Evolutionary conservation across 1,139 yeast genomes (phyloP).

Genomic region (Zygosaccharomyces sapae): DNA sequence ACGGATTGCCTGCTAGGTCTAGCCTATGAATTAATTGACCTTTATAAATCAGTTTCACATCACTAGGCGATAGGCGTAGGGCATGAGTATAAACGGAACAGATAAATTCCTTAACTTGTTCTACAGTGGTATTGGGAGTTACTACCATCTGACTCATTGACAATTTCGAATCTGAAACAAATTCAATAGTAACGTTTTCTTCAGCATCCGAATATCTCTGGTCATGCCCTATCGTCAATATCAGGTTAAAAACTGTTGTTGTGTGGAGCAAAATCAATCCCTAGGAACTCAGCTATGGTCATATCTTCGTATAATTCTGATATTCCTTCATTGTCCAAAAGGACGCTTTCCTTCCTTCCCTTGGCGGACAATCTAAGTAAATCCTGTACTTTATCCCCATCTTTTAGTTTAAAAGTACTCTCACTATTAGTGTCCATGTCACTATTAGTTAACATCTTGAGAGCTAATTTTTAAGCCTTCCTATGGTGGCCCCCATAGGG

Average conservation of each 20-base stretch:
- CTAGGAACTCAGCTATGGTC: conserved; percentile 23
- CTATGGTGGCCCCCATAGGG: conserved; percentile 17
- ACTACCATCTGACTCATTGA: conserved; percentile 25
- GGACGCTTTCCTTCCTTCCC: conserved; percentile 21
- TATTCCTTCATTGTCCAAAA: conserved; percentile 10
- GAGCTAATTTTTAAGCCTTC: conserved; percentile 18
- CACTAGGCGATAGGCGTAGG: conserved; percentile 20
- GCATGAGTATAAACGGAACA: conserved; percentile 29
- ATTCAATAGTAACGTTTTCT: conserved; percentile 19
- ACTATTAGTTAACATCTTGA: conserved; percentile 19
- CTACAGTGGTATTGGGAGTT: conserved; percentile 25
- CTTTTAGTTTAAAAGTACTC: conserved; percentile 20
- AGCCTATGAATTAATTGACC: conserved; percentile 26
- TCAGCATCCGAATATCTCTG: conserved; percentile 13
- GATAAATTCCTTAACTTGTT: conserved; percentile 31
- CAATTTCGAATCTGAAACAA: conserved; percentile 29
- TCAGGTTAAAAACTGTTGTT: conserved; percentile 20
- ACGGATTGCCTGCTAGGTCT: conserved; percentile 21
- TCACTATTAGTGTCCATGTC: conserved; percentile 15
- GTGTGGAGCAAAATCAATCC: conserved; percentile 29
- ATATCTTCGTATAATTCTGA: conserved; percentile 18
- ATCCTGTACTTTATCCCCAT: conserved; percentile 20
- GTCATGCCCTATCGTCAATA: conserved; percentile 27
- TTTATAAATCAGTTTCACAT: conserved; percentile 29
- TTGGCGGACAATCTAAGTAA: conserved; percentile 25